Base-by-base conservation (phyloP, 805 yeast genomes). In the Candida easanensis region DNA sequence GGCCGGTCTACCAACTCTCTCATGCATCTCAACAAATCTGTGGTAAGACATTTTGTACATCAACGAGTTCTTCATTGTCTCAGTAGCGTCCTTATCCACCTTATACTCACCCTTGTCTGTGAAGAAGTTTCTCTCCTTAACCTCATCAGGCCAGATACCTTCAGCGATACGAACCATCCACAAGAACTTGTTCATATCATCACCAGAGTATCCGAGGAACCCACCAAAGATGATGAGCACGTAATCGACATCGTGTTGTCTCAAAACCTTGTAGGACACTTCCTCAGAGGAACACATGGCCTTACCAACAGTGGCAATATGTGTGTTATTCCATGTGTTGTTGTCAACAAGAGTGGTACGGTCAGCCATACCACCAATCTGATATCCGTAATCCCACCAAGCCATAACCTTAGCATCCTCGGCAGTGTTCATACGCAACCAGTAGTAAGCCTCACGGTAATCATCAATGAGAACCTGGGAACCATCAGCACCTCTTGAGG, bases 331-430 rank as follows among this genome's bases (percentile, higher is more conserved):
- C 99, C 99, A 93, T 10, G 99, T 93, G 70, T 93, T 93, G 77
- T 93, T 93, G 66, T 93, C 99, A 31, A 95, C 99, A 55, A 93
- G 74, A 5, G 99, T 93, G 51, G 98, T 91, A 62, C 99, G 80
- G 68, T 93, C 99, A 36, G 99, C 99, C 98, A 93, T 93, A 50
- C 99, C 99, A 57, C 99, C 99, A 59, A 93, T 93, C 72, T 93
- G 99, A 68, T 93, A 93, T 42, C 99, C 99, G 62, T 95, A 95
- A 72, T 95, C 99, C 99, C 99, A 93, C 99, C 99, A 93, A 10
- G 97, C 84, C 84, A 95, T 88, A 48, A 93, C 85, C 65, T 87
- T 90, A 27, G 97, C 86, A 63, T 93, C 98, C 63, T 93, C 97
- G 3, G 86, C 81, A 1, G 99, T 93, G 70, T 93, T 93, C 96